Conservation (phyloP, 768 basidiomycete genomes). For the Lactarius pseudohatsudake region DNA sequence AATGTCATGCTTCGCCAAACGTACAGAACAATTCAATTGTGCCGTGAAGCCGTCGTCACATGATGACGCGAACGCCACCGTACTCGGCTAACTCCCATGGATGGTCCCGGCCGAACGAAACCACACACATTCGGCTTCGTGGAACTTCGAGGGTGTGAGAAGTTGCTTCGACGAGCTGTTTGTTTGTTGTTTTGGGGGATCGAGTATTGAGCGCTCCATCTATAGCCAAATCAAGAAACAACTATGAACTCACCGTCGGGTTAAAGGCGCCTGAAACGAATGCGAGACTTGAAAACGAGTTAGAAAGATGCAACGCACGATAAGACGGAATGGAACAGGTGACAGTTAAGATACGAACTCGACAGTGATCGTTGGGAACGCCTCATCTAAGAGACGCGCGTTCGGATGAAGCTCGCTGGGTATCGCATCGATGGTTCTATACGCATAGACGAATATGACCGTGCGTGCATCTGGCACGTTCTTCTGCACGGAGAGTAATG, state of each 20-base stretch:
- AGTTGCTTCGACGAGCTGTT: conserved; percentile 26
- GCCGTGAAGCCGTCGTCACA: conserved; percentile 14
- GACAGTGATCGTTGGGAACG: conserved; percentile 29
- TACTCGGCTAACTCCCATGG: conserved; percentile 27
- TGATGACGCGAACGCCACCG: conserved; percentile 25
- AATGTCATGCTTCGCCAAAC: not conserved
- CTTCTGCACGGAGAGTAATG: conserved; percentile 26
- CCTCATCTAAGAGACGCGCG: conserved; percentile 29
- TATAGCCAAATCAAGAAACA: not conserved
- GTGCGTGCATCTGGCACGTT: conserved; percentile 27
- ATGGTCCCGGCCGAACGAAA: conserved; percentile 24
- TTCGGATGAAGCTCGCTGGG: conserved; percentile 30
- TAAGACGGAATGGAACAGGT: not conserved
- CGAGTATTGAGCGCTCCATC: not conserved
- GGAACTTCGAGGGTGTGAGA: conserved; percentile 23
- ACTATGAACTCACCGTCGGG: conserved; percentile 18
- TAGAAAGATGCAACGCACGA: not conserved
- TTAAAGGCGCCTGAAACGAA: conserved; percentile 24
- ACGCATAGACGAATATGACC: conserved; percentile 28
- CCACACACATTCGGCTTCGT: conserved; percentile 27
- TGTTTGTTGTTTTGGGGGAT: not conserved
- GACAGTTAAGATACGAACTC: conserved; percentile 14
- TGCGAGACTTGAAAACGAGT: conserved; percentile 18
- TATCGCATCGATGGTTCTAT: conserved; percentile 21
- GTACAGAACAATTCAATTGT: not conserved